Conservation (phyloP, 805 yeast genomes). For the Metschnikowia koreensis region DNA sequence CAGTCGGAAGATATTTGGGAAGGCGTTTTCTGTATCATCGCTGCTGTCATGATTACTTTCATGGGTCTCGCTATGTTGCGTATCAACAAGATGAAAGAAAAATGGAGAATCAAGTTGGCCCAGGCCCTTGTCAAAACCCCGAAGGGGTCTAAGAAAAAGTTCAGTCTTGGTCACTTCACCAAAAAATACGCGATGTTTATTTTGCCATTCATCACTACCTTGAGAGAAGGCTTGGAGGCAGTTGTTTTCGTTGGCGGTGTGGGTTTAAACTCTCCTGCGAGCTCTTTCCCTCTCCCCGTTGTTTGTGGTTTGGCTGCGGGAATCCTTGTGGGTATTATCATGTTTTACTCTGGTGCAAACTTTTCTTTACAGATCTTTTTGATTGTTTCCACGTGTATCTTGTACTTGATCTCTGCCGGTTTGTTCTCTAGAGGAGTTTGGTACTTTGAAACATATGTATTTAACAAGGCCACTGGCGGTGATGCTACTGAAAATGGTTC, state of each 20-base stretch:
- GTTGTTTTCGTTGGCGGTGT: constrained; percentile 48
- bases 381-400: constrained; percentile 81
- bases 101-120: constrained; percentile 96
- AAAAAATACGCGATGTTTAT: constrained; percentile 86
- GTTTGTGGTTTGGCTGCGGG: constrained; percentile 84
- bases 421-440: constrained; percentile 91
- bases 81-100: constrained; percentile 92
- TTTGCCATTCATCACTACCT: constrained; percentile 84
- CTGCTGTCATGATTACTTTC: constrained; percentile 79
- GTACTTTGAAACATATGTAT: constrained; percentile 75
- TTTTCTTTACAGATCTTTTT: constrained; percentile 83
- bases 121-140: constrained; percentile 61
- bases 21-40: constrained; percentile 89
- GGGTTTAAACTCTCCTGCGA: constrained; percentile 29
- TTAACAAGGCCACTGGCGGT: constrained; percentile 75
- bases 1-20: constrained; percentile 93
- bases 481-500: constrained; percentile 91
- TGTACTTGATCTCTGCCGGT: constrained; percentile 89
- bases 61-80: constrained; percentile 98
- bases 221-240: constrained; percentile 84
- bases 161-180: constrained; percentile 52
- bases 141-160: constrained; percentile 37
- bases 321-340: constrained; percentile 58
- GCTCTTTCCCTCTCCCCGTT: constrained; percentile 90
- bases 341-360: constrained; percentile 80